Base-by-base conservation (phyloP, 2,329 filamentous ascomycete genomes). In the Monosporascus sp. region DNA sequence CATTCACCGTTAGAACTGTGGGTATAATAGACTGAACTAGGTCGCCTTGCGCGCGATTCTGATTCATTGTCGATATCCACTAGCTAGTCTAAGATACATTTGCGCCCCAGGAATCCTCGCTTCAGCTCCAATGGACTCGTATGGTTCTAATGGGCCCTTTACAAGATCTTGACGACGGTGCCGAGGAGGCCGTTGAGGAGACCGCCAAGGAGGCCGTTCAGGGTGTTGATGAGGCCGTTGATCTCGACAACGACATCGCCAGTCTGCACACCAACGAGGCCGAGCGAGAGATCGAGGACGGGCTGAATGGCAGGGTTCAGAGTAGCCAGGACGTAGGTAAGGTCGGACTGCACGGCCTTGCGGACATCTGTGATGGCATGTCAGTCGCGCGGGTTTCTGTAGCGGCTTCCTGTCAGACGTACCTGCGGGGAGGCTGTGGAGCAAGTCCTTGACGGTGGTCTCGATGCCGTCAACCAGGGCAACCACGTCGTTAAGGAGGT, bases 241-340 rank as follows among this genome's bases (percentile, higher is more conserved):
- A 63, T 59, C 50, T 64, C 53, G n/a, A 35, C 18, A 49, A 55
- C 56, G 37, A 65, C 46, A 40, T 54, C 49, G 37, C 52, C 56
- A 28, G 56, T 58, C 15, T 55, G 48, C 38, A 48, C 45, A 31
- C 53, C 56, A 46, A 65, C 60, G 37, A 59, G 60, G 26, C 55
- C 48, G 3, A 52, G 41, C 37, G 59, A 57, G 51, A 65, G 64
- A 37, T n/a, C 49, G 48, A 65, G 28, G 53, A 68, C 44, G 38
- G 60, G 63, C 48, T 58, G 59, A 48, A 63, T 51, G 15, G 68
- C 49, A 49, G 63, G 55, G 51, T 56, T 31, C 50, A 63, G 51
- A 40, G 58, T 54, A 24, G 53, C 46, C 28, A 67, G 54, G 49
- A 63, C 61, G 52, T 56, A 56, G 52, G 63, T 59, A 20, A 69